phyloP scores from a whole-genome alignment of 305 asterid species.

The Plantago coronopus region DNA sequence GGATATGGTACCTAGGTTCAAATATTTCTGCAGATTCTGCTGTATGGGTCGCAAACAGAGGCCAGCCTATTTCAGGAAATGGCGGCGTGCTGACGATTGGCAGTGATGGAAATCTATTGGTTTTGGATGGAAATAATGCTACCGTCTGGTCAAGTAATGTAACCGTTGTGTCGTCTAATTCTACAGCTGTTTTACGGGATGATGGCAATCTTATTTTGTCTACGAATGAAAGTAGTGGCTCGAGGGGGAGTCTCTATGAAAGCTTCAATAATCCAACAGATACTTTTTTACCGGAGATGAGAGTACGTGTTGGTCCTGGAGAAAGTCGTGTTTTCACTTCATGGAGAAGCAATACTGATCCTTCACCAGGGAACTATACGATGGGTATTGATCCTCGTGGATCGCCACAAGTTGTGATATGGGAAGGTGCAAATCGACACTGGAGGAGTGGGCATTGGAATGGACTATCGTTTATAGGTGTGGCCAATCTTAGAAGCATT shows the following conservation, averaged over 20 bases:
- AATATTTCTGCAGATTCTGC: conserved; percentile 40
- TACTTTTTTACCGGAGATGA: conserved; percentile 60
- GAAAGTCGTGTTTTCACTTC: conserved; percentile 42
- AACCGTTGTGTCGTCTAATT: conserved; percentile 24
- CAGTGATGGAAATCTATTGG: conserved; percentile 39
- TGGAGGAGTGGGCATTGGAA: conserved; percentile 86
- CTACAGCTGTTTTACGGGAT: conserved; percentile 41
- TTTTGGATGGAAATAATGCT: conserved; percentile 30
- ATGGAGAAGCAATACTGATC: conserved; percentile 57
- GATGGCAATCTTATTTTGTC: conserved; percentile 45
- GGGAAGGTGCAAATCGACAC: conserved; percentile 53
- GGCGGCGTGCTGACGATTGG: conserved; percentile 37
- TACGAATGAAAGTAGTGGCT: not conserved
- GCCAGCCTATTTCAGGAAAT: conserved; percentile 40
- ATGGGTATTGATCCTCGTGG: conserved; percentile 67
- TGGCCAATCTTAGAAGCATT: conserved; percentile 31
- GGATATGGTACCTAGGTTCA: conserved; percentile 55
- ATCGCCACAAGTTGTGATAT: conserved; percentile 67
- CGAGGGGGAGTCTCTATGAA: conserved; percentile 31
- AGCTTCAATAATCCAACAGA: conserved; percentile 61
- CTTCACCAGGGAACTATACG: conserved; percentile 55
- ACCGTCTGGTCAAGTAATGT: conserved; percentile 42
- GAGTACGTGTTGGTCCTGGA: conserved; percentile 18
- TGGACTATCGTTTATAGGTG: conserved; percentile 46
- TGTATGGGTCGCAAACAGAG: conserved; percentile 79